Conservation (phyloP, 441 rosid species). For the Populus tomentosa region DNA sequence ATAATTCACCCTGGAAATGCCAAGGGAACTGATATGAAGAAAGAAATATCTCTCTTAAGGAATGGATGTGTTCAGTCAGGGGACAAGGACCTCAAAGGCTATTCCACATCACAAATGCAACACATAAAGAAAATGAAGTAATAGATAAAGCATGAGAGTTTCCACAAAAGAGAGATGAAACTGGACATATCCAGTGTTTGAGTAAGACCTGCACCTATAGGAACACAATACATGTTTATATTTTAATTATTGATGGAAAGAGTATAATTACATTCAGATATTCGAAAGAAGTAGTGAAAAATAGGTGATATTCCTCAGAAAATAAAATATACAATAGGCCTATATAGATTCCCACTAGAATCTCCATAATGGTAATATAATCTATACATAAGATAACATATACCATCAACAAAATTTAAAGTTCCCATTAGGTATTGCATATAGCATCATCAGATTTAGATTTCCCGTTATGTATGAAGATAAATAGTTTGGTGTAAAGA, state of each 20-base stretch:
- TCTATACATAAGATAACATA: background rate
- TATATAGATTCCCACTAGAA: background rate
- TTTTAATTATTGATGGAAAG: too few species aligned
- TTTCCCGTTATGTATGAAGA: background rate
- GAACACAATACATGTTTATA: background rate
- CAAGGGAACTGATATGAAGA: background rate
- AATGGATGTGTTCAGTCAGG: background rate
- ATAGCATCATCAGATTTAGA: background rate
- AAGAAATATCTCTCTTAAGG: background rate
- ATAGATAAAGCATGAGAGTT: background rate
- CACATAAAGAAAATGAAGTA: background rate
- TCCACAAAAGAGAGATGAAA: background rate
- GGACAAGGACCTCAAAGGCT: background rate
- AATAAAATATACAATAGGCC: background rate
- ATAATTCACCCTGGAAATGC: background rate
- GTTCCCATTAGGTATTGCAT: background rate
- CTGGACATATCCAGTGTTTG: too few species aligned
- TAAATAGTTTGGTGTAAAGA: constrained; percentile 3
- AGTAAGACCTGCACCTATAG: too few species aligned
- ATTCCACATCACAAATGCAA: background rate
- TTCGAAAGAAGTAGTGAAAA: too few species aligned
- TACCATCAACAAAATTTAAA: background rate
- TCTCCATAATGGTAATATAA: background rate
- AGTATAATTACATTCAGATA: too few species aligned
- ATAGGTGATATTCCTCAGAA: background rate